Conservation (phyloP, 2,329 filamentous ascomycete genomes). For the Phoma herbarum region DNA sequence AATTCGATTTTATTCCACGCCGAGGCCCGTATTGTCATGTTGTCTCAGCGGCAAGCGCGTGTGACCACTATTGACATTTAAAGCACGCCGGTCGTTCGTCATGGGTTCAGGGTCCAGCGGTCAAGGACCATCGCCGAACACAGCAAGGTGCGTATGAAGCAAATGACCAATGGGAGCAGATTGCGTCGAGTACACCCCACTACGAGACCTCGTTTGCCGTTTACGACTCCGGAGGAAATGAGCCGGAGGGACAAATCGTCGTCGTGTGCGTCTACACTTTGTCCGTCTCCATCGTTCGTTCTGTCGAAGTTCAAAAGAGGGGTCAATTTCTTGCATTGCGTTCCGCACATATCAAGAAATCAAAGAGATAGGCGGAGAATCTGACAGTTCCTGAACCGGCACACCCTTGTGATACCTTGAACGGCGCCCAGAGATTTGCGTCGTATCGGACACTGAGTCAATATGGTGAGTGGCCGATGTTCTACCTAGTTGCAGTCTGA, state of each 20-base stretch:
- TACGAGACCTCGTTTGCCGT: conserved; percentile 13
- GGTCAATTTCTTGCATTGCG: background rate
- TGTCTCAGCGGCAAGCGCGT: conserved; percentile 24
- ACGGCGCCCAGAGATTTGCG: conserved; percentile 20
- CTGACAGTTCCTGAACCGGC: conserved; percentile 12
- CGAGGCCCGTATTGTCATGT: conserved; percentile 18
- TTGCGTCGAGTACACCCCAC: conserved; percentile 16
- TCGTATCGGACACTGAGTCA: conserved; percentile 4
- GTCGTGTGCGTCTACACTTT: conserved; percentile 9
- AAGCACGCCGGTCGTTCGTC: conserved; percentile 13
- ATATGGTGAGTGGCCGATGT: conserved; percentile 22
- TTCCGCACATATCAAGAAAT: background rate
- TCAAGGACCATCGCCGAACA: conserved; percentile 1
- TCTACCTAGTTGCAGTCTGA: background rate
- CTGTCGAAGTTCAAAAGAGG: background rate
- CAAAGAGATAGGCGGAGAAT: background rate
- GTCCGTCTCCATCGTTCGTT: conserved; percentile 4
- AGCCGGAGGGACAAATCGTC: conserved; percentile 7
- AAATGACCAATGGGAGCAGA: conserved; percentile 15
- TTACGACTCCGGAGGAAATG: conserved; percentile 13
- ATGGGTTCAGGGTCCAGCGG: conserved; percentile 24
- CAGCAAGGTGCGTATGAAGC: conserved; percentile 9
- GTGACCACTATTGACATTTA: conserved; percentile 5
- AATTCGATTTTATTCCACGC: background rate
- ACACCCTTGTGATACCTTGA: conserved; percentile 22